Evolutionary conservation across 768 basidiomycete genomes (phyloP).

Genomic region (Hygrocybe punicea): DNA sequence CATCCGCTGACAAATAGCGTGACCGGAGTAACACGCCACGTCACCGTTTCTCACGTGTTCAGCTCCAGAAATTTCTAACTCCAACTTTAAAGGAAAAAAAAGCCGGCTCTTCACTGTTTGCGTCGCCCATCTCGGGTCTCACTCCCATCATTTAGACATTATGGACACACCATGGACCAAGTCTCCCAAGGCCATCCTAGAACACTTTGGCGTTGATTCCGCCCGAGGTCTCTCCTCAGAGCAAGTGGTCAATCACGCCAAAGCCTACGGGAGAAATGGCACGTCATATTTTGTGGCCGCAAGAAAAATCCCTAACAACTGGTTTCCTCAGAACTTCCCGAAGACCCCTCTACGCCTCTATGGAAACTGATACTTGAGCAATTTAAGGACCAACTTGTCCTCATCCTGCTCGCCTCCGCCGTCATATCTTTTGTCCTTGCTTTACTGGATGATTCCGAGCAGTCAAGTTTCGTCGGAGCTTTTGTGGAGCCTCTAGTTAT

Average conservation of each 20-base stretch:
- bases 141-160: not conserved
- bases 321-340: slow-evolving; percentile 70
- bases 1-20: no score
- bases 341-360: slow-evolving; percentile 85
- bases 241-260: slow-evolving; percentile 69
- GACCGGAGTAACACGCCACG: no score
- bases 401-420: slow-evolving; percentile 92
- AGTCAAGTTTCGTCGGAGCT: slow-evolving; percentile 67
- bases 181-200: slow-evolving; percentile 62
- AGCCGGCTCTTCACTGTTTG: not conserved
- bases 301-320: not conserved
- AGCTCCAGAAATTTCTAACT: no score
- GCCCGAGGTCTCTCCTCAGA: slow-evolving; percentile 59
- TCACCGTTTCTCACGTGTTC: no score
- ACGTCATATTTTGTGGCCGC: slow-evolving; percentile 14
- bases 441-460: slow-evolving; percentile 73
- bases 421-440: slow-evolving; percentile 92
- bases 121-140: not conserved
- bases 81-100: no score
- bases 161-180: slow-evolving; percentile 82
- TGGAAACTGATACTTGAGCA: slow-evolving; percentile 97
- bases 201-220: slow-evolving; percentile 67
- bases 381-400: slow-evolving; percentile 97
- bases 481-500: slow-evolving; percentile 97
- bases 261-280: slow-evolving; percentile 87